Evolutionary conservation across 1,284 basidiomycete species (phyloP).

Genomic region (Marasmius sp.): DNA sequence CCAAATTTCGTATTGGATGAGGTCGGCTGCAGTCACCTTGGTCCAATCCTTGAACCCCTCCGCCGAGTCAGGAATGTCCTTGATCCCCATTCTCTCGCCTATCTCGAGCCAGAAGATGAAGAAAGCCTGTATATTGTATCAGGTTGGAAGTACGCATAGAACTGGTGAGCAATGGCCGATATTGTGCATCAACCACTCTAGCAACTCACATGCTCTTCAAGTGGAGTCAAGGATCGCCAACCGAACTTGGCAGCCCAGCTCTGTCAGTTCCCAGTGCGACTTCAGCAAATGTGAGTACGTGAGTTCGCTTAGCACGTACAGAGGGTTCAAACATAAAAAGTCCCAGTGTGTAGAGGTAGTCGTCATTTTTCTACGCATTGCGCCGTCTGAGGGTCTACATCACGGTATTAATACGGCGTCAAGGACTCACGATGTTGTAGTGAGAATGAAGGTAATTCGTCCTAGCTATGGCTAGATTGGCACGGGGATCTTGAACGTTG

Average conservation of each 20-base stretch:
- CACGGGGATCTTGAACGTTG: slow-evolving; percentile 30
- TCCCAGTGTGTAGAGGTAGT: slow-evolving; percentile 30
- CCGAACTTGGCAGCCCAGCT: slow-evolving; percentile 20
- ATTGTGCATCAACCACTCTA: too few species aligned
- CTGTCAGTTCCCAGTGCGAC: slow-evolving; percentile 11
- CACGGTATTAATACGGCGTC: not conserved
- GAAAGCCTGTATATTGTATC: slow-evolving; percentile 28
- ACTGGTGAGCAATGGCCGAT: not conserved
- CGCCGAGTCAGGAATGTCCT: slow-evolving; percentile 39
- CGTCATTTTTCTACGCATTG: slow-evolving; percentile 27
- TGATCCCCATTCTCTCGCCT: slow-evolving; percentile 31
- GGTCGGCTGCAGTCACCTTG: slow-evolving; percentile 18
- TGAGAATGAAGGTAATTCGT: slow-evolving; percentile 47
- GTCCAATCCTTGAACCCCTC: slow-evolving; percentile 37
- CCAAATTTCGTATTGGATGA: not conserved
- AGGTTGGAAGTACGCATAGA: not conserved
- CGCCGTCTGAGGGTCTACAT: not conserved
- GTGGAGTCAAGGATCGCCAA: slow-evolving; percentile 21
- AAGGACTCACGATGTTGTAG: slow-evolving; percentile 39
- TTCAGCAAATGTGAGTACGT: not conserved
- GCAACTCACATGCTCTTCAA: slow-evolving; percentile 9
- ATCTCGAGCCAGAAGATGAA: slow-evolving; percentile 24
- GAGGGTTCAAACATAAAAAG: slow-evolving; percentile 30
- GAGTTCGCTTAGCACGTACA: slow-evolving; percentile 14
- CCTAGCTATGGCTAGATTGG: slow-evolving; percentile 45